Base-by-base conservation (phyloP, 768 basidiomycete genomes). In the Stropharia rugosoannulata region DNA sequence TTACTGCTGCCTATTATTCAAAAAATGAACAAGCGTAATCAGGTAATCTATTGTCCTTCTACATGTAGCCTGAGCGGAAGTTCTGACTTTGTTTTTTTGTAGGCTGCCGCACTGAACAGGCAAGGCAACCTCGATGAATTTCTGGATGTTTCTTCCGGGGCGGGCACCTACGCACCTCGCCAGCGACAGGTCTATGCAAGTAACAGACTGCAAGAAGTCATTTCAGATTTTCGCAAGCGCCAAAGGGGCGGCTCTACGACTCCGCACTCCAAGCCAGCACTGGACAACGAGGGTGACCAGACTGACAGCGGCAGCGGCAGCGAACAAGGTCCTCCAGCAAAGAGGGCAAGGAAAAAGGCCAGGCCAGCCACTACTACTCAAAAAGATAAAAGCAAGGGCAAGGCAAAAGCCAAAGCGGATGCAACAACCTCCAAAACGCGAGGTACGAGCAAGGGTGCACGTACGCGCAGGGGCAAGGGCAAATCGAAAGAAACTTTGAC, bases 1-100 rank as follows among this genome's bases (percentile, higher is more conserved):
- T 79, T 94, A 27, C 74, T 98, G n/a, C 73, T 93, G 43, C 95
- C 95, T 13, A 93, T 97, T 63, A 90, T 98, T 42, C 93, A 90
- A 62, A 90, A 84, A 63, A 89, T 96, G 77, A 88, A 84, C 59
- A 87, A 87, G 64, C 88, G 93, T 22, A 81, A 80, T 18, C 88
- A 93, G 73, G 90, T 87, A 22, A 54, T 18, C 55, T 55, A 9
- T 16, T 42, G 1, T 39, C 15, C n/a, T n/a, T 44, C 22, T 50
- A 18, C 38, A 42, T 16, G n/a, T 29, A 15, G 10, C 15, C 2
- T 46, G 15, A 22, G 38, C 9, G 19, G 11, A 15, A 16, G n/a
- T 19, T 11, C 16, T 56, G 18, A 43, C 35, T 11, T 22, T 11
- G 5, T 12, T 16, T 25, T 5, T 4, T 60, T n/a, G 47, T 62